These are phyloP conservation scores for Fraxinus cuspidata DNA, from an alignment of 257 asterid genomes.

Conservation along the genomic window DNA sequence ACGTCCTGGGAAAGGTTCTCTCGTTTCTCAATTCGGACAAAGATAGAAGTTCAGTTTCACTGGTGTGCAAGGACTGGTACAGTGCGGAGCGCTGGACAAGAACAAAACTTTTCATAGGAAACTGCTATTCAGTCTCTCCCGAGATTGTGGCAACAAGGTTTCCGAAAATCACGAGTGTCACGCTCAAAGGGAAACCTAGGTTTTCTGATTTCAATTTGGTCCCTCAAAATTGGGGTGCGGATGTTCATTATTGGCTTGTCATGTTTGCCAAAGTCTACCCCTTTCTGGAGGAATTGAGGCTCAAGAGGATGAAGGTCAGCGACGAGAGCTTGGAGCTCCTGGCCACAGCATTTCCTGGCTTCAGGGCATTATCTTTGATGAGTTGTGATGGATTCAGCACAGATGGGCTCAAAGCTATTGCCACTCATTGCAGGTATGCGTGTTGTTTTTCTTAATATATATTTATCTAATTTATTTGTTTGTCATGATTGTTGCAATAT, in stretches of 20 bases:
- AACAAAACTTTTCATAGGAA: slow-evolving; percentile 71
- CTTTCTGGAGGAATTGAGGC: slow-evolving; percentile 62
- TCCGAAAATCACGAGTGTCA: slow-evolving; percentile 52
- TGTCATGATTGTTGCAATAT: background rate
- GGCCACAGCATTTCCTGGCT: slow-evolving; percentile 65
- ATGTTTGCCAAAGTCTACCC: slow-evolving; percentile 57
- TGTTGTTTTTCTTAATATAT: slow-evolving; percentile 10
- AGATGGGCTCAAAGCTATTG: slow-evolving; percentile 65
- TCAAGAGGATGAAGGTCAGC: slow-evolving; percentile 57
- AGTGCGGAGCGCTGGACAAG: slow-evolving; percentile 87
- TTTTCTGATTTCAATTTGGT: slow-evolving; percentile 66
- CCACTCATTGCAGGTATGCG: slow-evolving; percentile 74
- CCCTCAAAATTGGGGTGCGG: slow-evolving; percentile 67
- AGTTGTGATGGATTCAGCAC: slow-evolving; percentile 86
- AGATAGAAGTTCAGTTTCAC: slow-evolving; percentile 75
- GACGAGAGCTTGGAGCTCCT: slow-evolving; percentile 67
- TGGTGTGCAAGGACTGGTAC: slow-evolving; percentile 80
- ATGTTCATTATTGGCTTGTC: slow-evolving; percentile 53
- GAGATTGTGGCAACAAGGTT: slow-evolving; percentile 60
- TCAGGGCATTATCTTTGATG: slow-evolving; percentile 68
- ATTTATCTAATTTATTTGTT: background rate
- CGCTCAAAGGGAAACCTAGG: slow-evolving; percentile 60
- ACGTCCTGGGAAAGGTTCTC: slow-evolving; percentile 69
- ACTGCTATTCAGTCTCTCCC: slow-evolving; percentile 73
- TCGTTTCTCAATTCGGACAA: slow-evolving; percentile 58